Evolutionary conservation across 1,284 basidiomycete genomes (phyloP), one percentile per base, ranked within the genome.

Genomic region (Irpex rosettiformis): DNA sequence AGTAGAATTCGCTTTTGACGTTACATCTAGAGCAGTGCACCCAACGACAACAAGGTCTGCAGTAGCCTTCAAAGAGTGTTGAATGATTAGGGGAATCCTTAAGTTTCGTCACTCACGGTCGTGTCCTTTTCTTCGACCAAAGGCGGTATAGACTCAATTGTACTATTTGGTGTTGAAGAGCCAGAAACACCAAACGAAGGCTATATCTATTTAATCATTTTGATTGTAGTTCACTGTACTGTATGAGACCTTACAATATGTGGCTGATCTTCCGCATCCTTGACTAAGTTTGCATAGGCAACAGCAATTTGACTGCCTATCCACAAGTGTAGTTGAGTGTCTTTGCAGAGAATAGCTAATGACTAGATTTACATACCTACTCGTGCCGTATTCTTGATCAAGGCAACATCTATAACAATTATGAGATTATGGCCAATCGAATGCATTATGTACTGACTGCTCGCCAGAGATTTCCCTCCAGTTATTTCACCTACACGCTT

Each of bases 371-470:
- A 73, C 82, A 70, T 73, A 81, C 95, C 96, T 52, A 96, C 80
- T 25, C 82, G 75, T 18, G 95, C 94, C n/a, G 96, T 96, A 70
- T 98, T 98, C 73, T 92, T 84, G 43, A 99, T 85, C 13, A 99
- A 79, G 4, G 91, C 94, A 61, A 96, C 79, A 74, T 99, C 96
- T 83, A 76, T 68, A 37, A n/a, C 49, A 37, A 30, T 22, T 7
- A n/a, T 45, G 18, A 22, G 43, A 51, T 10, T 51, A 11, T 27
- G 48, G 18, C 11, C 10, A 28, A 6, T 11, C 7, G 21, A 18
- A 51, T 27, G 29, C 10, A 25, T 25, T 3, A 8, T 43, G 54
- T 40, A 78, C 82, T 69, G 58, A 91, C 88, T 92, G 65, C 83
- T 88, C 43, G 79, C 75, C 55, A 96, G 74, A 2, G 93, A 93